A percentile compares a stretch with the other conserved stretches of the same genome.
These are phyloP conservation scores for Rhodosporidiobolus odoratus DNA, from an alignment of 768 basidiomycete species.

Conservation along the genomic window DNA sequence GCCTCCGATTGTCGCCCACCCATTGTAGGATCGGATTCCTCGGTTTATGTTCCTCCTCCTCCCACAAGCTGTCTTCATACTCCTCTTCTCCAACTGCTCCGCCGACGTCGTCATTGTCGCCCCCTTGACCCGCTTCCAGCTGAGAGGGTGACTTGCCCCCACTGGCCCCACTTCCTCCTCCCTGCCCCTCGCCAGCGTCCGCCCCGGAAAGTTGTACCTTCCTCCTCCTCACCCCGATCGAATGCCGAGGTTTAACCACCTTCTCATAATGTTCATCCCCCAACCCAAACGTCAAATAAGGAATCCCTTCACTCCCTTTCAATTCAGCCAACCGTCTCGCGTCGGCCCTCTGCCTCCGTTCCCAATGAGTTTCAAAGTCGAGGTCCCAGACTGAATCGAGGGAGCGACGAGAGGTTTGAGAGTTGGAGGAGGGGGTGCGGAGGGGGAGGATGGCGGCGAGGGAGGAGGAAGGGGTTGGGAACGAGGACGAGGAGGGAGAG, in stretches of 20 bases:
- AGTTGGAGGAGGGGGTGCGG: neutral
- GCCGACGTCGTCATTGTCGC: neutral
- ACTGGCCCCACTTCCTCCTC: too few relatives aligned
- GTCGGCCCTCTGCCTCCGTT: constrained; percentile 13
- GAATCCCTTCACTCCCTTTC: constrained; percentile 1
- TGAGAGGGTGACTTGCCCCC: neutral
- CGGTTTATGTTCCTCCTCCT: neutral
- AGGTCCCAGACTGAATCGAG: constrained; percentile 31
- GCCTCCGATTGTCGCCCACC: constrained; percentile 16
- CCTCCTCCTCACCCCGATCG: neutral
- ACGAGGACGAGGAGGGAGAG: neutral
- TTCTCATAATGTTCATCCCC: neutral
- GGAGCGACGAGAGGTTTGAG: neutral
- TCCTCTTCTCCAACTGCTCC: too few relatives aligned
- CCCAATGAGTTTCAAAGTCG: constrained; percentile 17
- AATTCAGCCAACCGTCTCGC: neutral
- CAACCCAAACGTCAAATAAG: constrained; percentile 16
- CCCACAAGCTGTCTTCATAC: neutral
- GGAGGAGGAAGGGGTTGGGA: constrained; percentile 5
- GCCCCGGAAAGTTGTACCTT: neutral
- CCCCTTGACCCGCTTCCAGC: neutral
- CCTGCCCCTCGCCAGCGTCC: too few relatives aligned
- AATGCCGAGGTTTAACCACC: too few relatives aligned
- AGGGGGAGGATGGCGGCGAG: neutral
- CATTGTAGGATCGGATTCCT: neutral